phyloP scores from a whole-genome alignment of 139 green algal species.

The Haematococcus sp. region DNA sequence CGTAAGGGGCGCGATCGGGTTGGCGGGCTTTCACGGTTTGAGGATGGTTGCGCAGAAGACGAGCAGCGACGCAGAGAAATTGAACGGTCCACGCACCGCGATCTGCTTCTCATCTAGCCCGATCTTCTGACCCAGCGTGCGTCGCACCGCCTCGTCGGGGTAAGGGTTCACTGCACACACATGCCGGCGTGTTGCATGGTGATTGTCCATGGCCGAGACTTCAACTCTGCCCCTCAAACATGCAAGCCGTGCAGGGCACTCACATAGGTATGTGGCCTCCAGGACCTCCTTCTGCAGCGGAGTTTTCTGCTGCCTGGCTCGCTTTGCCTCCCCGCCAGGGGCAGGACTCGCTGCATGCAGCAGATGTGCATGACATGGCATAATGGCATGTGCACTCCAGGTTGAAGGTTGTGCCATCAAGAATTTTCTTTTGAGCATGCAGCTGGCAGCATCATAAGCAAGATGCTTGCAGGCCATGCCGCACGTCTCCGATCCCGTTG shows the following conservation, averaged over 20 bases:
- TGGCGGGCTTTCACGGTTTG: neutral
- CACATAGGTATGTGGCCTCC: constrained; percentile 67
- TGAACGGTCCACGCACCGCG: constrained; percentile 34
- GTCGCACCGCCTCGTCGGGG: constrained; percentile 50
- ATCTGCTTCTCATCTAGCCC: constrained; percentile 72
- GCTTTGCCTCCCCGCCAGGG: constrained; percentile 3
- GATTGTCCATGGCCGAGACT: too few relatives aligned
- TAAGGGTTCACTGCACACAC: constrained; percentile 55
- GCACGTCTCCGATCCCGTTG: too few relatives aligned
- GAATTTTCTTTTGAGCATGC: too few relatives aligned
- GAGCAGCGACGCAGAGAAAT: neutral
- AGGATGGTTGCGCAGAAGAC: neutral
- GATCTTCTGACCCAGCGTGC: constrained; percentile 59
- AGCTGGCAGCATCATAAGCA: too few relatives aligned
- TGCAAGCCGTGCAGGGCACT: constrained; percentile 11
- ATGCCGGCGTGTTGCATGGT: neutral
- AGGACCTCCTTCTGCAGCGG: constrained; percentile 75
- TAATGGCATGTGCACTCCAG: too few relatives aligned
- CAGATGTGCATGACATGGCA: neutral
- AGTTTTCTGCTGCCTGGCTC: constrained; percentile 52
- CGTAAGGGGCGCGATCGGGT: neutral
- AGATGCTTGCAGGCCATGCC: too few relatives aligned
- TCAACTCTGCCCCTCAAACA: neutral
- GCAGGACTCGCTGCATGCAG: neutral
- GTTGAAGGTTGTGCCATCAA: too few relatives aligned